Conservation (phyloP, 1,284 basidiomycete genomes). For the Phaffia rhodozyma region DNA sequence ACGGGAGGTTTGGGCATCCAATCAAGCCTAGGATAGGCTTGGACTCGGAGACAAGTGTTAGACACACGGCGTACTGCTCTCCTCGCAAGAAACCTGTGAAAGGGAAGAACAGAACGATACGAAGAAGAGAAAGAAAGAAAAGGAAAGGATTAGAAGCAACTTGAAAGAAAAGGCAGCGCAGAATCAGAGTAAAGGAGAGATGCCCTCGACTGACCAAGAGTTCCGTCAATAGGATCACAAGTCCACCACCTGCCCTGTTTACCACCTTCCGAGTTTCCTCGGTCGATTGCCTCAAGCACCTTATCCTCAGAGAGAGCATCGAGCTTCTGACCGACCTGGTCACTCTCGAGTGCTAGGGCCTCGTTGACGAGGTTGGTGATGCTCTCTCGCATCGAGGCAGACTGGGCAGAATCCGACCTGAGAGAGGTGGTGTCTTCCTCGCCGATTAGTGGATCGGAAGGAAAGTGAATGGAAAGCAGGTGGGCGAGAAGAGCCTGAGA, state of each 20-base stretch:
- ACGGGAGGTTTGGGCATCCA: constrained; percentile 79
- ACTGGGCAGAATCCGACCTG: constrained; percentile 43
- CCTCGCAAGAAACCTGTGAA: constrained; percentile 93
- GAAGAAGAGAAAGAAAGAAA: not conserved
- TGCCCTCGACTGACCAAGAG: constrained; percentile 20
- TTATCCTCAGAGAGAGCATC: constrained; percentile 44
- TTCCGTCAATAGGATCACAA: constrained; percentile 39
- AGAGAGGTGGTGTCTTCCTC: constrained; percentile 88
- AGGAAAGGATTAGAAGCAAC: not conserved
- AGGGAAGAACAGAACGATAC: constrained; percentile 83
- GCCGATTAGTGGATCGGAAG: constrained; percentile 77
- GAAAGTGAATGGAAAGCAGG: constrained; percentile 63
- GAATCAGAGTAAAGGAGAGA: not conserved
- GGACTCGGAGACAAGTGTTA: constrained; percentile 77
- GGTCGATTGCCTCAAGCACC: constrained; percentile 73
- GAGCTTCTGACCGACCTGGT: constrained; percentile 38
- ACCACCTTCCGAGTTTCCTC: constrained; percentile 70
- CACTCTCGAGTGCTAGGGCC: constrained; percentile 43
- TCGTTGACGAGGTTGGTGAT: constrained; percentile 77
- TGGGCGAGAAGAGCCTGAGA: constrained; percentile 81
- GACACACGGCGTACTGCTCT: constrained; percentile 93
- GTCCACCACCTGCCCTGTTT: constrained; percentile 44
- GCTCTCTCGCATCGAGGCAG: constrained; percentile 46
- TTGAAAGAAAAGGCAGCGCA: not conserved
- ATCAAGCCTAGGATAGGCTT: constrained; percentile 79